phyloP scores from a whole-genome alignment of 257 asterid genomes.

The Solanum etuberosum region DNA sequence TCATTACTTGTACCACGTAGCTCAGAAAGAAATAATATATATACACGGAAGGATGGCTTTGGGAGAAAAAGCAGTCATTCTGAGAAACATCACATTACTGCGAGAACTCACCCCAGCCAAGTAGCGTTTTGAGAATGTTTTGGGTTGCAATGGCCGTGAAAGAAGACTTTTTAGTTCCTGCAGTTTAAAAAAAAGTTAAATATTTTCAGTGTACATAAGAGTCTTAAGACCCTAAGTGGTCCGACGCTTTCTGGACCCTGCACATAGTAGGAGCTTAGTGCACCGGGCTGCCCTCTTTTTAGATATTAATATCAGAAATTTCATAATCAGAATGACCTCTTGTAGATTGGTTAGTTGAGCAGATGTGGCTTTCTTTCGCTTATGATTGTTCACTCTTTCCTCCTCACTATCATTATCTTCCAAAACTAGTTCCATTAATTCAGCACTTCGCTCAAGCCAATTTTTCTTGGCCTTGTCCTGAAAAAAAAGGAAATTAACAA shows the following conservation, averaged over 20 bases:
- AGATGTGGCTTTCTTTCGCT: slow-evolving; percentile 54
- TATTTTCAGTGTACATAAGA: not conserved
- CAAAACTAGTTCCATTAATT: slow-evolving; percentile 59
- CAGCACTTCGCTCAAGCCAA: slow-evolving; percentile 85
- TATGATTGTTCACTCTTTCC: slow-evolving; percentile 59
- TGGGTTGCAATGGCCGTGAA: slow-evolving; percentile 77
- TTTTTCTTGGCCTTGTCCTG: slow-evolving; percentile 80
- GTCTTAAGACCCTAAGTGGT: not conserved
- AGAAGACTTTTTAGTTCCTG: slow-evolving; percentile 75
- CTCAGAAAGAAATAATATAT: not conserved
- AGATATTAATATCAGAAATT: not conserved
- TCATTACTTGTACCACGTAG: not conserved
- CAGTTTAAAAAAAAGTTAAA: slow-evolving; percentile 5
- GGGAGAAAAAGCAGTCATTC: not conserved
- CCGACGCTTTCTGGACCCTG: not conserved
- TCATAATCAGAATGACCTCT: slow-evolving; percentile 30
- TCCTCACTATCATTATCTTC: slow-evolving; percentile 88
- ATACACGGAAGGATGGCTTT: not conserved
- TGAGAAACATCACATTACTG: not conserved
- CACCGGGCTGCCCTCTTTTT: not conserved
- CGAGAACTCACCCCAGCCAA: slow-evolving; percentile 74
- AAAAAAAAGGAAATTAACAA: not conserved
- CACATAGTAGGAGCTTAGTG: not conserved
- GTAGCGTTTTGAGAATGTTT: slow-evolving; percentile 69
- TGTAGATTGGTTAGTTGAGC: slow-evolving; percentile 62